Evolutionary conservation across 257 asterid genomes (phyloP).

Genomic region (Echium plantagineum): DNA sequence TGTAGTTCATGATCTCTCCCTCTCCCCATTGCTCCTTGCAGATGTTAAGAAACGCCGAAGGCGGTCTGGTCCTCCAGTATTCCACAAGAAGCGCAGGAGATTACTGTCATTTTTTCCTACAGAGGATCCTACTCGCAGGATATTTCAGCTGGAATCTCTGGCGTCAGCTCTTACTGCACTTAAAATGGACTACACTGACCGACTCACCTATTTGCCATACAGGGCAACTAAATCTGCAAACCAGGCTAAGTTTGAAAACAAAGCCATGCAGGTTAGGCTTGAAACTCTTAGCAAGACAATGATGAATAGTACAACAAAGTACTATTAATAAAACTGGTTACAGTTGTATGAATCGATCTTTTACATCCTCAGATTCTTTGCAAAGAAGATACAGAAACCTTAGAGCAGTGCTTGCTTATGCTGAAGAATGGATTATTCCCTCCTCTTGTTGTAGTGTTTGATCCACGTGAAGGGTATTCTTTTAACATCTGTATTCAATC

Average conservation of each 20-base stretch:
- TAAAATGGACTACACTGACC: slow-evolving; percentile 57
- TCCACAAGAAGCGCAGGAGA: slow-evolving; percentile 67
- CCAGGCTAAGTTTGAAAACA: slow-evolving; percentile 51
- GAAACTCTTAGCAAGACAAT: slow-evolving; percentile 1
- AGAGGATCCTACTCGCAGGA: slow-evolving; percentile 36
- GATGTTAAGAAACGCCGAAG: slow-evolving; percentile 58
- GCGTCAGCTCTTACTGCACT: slow-evolving; percentile 60
- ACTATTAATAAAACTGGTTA: background rate
- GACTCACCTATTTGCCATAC: slow-evolving; percentile 52
- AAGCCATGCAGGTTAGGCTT: slow-evolving; percentile 78
- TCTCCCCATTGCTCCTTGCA: slow-evolving; percentile 12
- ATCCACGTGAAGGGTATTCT: slow-evolving; percentile 69
- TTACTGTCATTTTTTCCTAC: slow-evolving; percentile 53
- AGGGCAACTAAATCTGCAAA: slow-evolving; percentile 76
- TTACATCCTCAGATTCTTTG: slow-evolving; percentile 43
- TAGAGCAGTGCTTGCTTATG: slow-evolving; percentile 48
- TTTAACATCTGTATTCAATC: slow-evolving; percentile 2
- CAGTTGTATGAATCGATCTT: background rate
- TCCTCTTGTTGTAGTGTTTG: slow-evolving; percentile 62
- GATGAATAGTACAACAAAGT: background rate
- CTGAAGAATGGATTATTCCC: slow-evolving; percentile 57
- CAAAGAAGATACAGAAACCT: slow-evolving; percentile 57
- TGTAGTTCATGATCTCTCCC: background rate
- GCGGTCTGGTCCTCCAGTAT: slow-evolving; percentile 39
- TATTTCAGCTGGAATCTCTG: slow-evolving; percentile 60